Evolutionary conservation across 805 yeast species (phyloP), one percentile per base, ranked within the genome.

Genomic region (Phaffomyces thermotolerans): DNA sequence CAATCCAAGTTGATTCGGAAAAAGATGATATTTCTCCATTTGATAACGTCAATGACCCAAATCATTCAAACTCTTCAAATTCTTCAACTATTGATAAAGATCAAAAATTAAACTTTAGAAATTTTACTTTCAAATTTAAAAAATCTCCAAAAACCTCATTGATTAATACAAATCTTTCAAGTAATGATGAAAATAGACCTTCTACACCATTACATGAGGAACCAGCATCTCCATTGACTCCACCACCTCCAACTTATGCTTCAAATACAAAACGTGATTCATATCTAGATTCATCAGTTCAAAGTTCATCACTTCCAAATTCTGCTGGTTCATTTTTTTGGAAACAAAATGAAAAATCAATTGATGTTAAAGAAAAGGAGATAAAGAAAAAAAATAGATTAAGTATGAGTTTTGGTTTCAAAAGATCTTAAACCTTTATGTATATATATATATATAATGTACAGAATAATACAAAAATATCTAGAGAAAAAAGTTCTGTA

Each of bases 401-500:
- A 50, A 56, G 59, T 40, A 51, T 56, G 49, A 46, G 52, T 15
- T 56, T 56, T 20, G 42, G 46, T 12, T 52, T 52, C 35, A 48
- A 40, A 24, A 45, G 47, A 24, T 34, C 13, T 24, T 39, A 3
- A 30, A n/a, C n/a, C 23, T 9, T 20, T 27, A 24, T 9, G n/a
- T 17, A n/a, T 12, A 25, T 9, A 9, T 8, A 25, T 6, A 25
- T 25, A 6, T 20, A 20, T 4, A 20, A 20, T 20, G 22, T 20
- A 4, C 22, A 4, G 22, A 5, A 20, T 20, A 20, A 20, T 20
- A 20, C 22, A n/a, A n/a, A n/a, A n/a, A n/a, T n/a, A n/a, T n/a
- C n/a, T n/a, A n/a, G n/a, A n/a, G n/a, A n/a, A 20, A 20, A 20
- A 20, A 20, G 22, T 20, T n/a, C 22, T 20, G 22, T 29, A n/a